Percentiles rank a stretch among this genome's conserved stretches.
Evolutionary conservation across 306 rosid genomes (phyloP).

Genomic region (Fagus sylvatica): DNA sequence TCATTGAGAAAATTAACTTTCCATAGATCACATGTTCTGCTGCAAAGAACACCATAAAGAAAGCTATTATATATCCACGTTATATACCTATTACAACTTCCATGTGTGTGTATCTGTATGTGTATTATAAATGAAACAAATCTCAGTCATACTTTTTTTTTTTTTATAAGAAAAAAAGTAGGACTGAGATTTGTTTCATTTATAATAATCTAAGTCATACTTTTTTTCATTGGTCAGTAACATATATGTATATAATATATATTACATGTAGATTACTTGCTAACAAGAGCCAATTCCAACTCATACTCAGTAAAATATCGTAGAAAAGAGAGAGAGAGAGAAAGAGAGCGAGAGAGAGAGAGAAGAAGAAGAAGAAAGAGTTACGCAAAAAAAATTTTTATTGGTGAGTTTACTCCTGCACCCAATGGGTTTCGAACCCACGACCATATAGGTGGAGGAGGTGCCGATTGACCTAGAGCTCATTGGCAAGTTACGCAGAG

Average conservation of each 20-base stretch:
- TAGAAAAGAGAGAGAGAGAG: not conserved
- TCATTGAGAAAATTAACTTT: not conserved
- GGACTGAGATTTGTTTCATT: not conserved
- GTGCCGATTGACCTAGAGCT: no score
- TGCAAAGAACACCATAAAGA: not conserved
- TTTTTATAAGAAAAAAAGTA: not conserved
- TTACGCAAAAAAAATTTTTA: no score
- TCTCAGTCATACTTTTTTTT: not conserved
- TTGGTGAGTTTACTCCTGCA: no score
- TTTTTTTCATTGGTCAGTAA: no score
- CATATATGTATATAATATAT: no score
- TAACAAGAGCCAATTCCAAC: not conserved
- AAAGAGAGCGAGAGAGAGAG: no score
- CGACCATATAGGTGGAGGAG: no score
- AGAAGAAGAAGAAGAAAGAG: no score
- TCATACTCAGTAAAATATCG: not conserved
- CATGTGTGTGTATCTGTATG: not conserved
- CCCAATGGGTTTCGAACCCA: no score
- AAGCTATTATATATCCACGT: not conserved
- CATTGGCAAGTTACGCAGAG: not conserved
- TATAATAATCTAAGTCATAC: not conserved
- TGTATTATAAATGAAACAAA: not conserved
- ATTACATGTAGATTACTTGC: not conserved
- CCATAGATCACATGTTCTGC: not conserved
- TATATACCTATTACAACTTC: not conserved